Percentiles rank a stretch among this genome's conserved stretches.
Conservation (phyloP, 768 basidiomycete species). For the Lentinula detonsa region DNA sequence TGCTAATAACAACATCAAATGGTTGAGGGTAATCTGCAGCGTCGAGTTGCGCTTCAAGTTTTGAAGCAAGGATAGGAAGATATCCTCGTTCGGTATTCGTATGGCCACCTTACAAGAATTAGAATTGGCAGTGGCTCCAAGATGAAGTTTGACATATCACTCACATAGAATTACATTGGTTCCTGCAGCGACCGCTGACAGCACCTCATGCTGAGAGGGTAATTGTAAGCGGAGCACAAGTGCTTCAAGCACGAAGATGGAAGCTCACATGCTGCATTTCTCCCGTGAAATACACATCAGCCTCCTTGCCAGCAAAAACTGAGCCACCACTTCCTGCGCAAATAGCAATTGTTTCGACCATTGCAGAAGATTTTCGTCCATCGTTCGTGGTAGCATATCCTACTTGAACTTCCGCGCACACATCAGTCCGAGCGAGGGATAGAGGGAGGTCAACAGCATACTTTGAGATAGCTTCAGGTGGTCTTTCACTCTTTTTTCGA, state of each 20-base stretch:
- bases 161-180: slow-evolving; percentile 81
- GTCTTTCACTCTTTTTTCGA: slow-evolving; percentile 65
- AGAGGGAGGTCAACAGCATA: slow-evolving; percentile 25
- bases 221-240: background rate
- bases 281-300: slow-evolving; percentile 89
- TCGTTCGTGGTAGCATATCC: slow-evolving; percentile 36
- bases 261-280: slow-evolving; percentile 81
- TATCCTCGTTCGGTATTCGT: slow-evolving; percentile 95
- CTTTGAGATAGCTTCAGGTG: slow-evolving; percentile 56
- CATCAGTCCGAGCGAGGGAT: slow-evolving; percentile 4
- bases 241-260: background rate
- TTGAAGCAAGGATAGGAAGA: slow-evolving; percentile 66
- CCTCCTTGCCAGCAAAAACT: slow-evolving; percentile 62
- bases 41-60: slow-evolving; percentile 49
- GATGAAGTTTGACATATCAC: slow-evolving; percentile 17
- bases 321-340: slow-evolving; percentile 89
- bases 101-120: slow-evolving; percentile 62
- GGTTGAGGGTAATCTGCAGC: slow-evolving; percentile 27
- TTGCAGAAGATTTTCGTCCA: slow-evolving; percentile 20
- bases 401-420: slow-evolving; percentile 50
- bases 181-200: slow-evolving; percentile 72
- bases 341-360: slow-evolving; percentile 66
- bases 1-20: slow-evolving; percentile 66
- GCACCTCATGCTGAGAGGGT: slow-evolving; percentile 69
- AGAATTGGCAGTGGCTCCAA: background rate